Evolutionary conservation across 23 red algal species (phyloP).

Genomic region (Gracilariopsis chorda): DNA sequence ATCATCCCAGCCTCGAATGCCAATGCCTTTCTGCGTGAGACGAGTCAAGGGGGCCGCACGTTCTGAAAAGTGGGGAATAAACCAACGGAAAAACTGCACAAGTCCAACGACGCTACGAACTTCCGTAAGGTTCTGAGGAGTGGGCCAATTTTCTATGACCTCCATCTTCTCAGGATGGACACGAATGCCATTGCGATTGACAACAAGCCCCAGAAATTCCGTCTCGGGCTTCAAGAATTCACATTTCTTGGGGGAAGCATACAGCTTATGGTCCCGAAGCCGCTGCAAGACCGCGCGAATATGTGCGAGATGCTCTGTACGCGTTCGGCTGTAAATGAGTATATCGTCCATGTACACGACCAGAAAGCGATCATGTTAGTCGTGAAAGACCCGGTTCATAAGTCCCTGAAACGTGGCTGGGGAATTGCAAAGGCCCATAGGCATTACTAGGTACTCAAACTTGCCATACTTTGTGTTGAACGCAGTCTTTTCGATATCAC

Average conservation of each 20-base stretch:
- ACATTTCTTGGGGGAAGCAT: constrained; percentile 23
- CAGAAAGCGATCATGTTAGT: neutral
- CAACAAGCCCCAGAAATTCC: constrained; percentile 13
- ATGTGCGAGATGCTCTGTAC: neutral
- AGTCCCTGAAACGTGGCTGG: neutral
- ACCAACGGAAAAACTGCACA: constrained; percentile 1
- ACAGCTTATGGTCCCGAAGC: neutral
- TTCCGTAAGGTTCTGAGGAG: neutral
- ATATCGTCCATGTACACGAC: constrained; percentile 19
- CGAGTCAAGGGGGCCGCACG: constrained; percentile 2
- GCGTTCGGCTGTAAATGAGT: neutral
- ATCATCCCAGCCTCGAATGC: neutral
- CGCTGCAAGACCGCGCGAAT: neutral
- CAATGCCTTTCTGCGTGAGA: constrained; percentile 17
- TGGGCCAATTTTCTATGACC: neutral
- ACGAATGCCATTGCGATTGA: neutral
- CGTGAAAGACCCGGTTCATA: neutral
- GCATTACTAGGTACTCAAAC: neutral
- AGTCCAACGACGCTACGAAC: constrained; percentile 13
- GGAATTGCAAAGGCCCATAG: neutral
- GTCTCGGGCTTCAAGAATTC: neutral
- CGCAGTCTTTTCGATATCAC: constrained; percentile 23
- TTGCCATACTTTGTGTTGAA: constrained; percentile 22
- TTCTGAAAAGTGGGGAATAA: neutral
- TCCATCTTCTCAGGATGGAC: constrained; percentile 8